phyloP scores from a whole-genome alignment of 805 yeast species.

The Cyberlindnera saturnus region DNA sequence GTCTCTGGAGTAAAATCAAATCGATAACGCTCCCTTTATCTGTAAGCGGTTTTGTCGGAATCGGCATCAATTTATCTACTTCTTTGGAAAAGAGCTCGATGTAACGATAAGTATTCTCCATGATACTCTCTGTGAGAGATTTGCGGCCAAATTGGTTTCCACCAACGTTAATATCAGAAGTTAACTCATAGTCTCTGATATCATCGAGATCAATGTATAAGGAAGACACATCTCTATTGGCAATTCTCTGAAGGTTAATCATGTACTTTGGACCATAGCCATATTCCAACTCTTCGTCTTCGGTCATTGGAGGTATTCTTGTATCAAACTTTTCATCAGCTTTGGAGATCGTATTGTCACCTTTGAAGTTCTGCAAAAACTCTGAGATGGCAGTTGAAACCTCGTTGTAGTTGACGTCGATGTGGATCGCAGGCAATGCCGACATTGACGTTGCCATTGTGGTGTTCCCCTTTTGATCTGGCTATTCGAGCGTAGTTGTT shows the following conservation, averaged over 20 bases:
- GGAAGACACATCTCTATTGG: slow-evolving; percentile 74
- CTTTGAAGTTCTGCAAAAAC: slow-evolving; percentile 64
- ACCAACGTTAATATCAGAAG: slow-evolving; percentile 24
- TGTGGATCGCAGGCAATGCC: slow-evolving; percentile 55
- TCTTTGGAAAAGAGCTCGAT: slow-evolving; percentile 69
- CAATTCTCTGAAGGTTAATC: slow-evolving; percentile 65
- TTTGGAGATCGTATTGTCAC: slow-evolving; percentile 25
- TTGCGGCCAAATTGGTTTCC: slow-evolving; percentile 19
- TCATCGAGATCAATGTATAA: slow-evolving; percentile 81
- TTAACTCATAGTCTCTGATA: slow-evolving; percentile 60
- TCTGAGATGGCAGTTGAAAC: slow-evolving; percentile 52
- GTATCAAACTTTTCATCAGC: slow-evolving; percentile 32
- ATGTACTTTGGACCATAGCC: slow-evolving; percentile 66
- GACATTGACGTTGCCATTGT: slow-evolving; percentile 18
- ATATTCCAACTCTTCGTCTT: slow-evolving; percentile 22
- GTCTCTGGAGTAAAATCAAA: slow-evolving; percentile 86
- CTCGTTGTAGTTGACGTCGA: slow-evolving; percentile 68
- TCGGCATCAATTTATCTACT: slow-evolving; percentile 80
- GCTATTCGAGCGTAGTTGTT: not conserved
- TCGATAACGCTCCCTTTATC: slow-evolving; percentile 89
- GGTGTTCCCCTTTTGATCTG: not conserved
- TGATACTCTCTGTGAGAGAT: slow-evolving; percentile 50
- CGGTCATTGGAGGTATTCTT: slow-evolving; percentile 20
- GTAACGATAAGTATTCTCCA: slow-evolving; percentile 73
- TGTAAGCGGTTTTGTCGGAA: slow-evolving; percentile 72